Evolutionary conservation across 306 rosid species (phyloP).

Genomic region (Cercis canadensis): DNA sequence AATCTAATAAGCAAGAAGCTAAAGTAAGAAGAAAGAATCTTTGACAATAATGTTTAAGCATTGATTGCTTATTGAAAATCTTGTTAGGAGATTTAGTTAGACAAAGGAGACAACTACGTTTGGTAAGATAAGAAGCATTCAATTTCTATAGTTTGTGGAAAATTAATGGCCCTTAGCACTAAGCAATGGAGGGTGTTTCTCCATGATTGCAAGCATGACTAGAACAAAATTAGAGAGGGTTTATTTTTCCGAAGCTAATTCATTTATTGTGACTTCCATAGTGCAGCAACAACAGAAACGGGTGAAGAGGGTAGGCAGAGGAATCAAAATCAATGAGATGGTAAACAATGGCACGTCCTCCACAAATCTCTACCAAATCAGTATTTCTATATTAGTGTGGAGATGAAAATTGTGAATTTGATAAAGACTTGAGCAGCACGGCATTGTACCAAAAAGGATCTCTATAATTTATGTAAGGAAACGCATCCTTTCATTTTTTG

Average conservation of each 20-base stretch:
- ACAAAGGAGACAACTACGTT: slow-evolving; percentile 23
- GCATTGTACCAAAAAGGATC: no score
- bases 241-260: slow-evolving; percentile 30
- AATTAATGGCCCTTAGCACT: slow-evolving; percentile 30
- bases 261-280: slow-evolving; percentile 31
- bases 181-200: slow-evolving; percentile 17
- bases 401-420: no score
- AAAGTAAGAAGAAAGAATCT: slow-evolving; percentile 24
- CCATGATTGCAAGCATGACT: slow-evolving; percentile 34
- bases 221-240: slow-evolving; percentile 13
- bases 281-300: slow-evolving; percentile 34
- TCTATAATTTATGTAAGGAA: no score
- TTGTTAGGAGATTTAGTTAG: background rate
- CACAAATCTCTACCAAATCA: no score
- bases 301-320: slow-evolving; percentile 2
- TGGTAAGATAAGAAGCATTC: slow-evolving; percentile 18
- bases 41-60: slow-evolving; percentile 31
- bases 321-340: background rate
- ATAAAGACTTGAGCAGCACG: no score
- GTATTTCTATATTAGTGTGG: no score
- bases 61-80: slow-evolving; percentile 33
- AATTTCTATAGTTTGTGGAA: slow-evolving; percentile 17
- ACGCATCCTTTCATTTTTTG: no score
- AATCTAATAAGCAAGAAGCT: slow-evolving; percentile 20
- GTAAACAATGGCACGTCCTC: no score